These are phyloP conservation scores for Actinomucor elegans DNA, from an alignment of 371 early-diverging fungal species.

Conservation along the genomic window DNA sequence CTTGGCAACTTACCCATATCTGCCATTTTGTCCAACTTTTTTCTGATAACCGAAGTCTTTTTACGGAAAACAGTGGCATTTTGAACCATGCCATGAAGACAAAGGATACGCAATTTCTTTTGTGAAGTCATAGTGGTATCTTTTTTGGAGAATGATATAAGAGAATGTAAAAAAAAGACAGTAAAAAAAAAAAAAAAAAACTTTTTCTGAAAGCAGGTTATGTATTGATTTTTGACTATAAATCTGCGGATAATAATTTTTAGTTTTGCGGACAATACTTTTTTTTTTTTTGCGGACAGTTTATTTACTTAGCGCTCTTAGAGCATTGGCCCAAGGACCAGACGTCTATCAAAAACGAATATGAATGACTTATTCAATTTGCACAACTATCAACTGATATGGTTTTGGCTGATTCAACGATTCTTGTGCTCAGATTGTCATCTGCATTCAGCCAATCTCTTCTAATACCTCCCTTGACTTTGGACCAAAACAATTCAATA, in stretches of 20 bases:
- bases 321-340: no score
- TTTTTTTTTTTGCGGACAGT: no score
- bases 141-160: no score
- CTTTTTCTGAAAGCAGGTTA: no score
- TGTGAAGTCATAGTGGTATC: slow-evolving; percentile 21
- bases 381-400: slow-evolving; percentile 6
- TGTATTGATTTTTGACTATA: no score
- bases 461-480: slow-evolving; percentile 13
- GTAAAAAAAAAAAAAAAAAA: neutral
- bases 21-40: slow-evolving; percentile 59
- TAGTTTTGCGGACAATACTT: no score
- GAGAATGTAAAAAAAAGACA: no score
- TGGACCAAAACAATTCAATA: slow-evolving; percentile 16
- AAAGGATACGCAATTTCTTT: slow-evolving; percentile 58
- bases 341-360: no score
- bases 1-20: slow-evolving; percentile 48
- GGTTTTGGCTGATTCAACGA: slow-evolving; percentile 15
- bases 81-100: slow-evolving; percentile 80
- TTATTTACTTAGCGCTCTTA: no score
- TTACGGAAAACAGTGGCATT: slow-evolving; percentile 67
- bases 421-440: slow-evolving; percentile 13
- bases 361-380: slow-evolving; percentile 16
- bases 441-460: slow-evolving; percentile 15
- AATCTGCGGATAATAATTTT: no score
- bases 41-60: slow-evolving; percentile 69